Percentiles rank a stretch among this genome's conserved stretches.
These are phyloP conservation scores for Populus euphratica DNA, from an alignment of 345 rosid species.

Conservation along the genomic window DNA sequence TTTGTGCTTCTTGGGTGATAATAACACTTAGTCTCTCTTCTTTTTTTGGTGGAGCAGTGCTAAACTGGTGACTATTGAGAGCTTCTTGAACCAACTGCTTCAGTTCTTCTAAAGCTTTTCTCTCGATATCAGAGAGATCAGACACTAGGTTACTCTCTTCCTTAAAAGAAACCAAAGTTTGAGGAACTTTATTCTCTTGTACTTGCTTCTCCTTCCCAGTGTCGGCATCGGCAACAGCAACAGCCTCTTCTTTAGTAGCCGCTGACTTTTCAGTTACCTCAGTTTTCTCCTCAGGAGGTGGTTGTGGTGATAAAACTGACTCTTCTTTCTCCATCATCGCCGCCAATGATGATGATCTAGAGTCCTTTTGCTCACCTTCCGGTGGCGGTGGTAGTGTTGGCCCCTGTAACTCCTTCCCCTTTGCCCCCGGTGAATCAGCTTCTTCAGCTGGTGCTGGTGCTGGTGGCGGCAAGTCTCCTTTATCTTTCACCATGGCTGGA, in stretches of 20 bases:
- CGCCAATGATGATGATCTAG: conserved; percentile 30
- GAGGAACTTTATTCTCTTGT: conserved; percentile 32
- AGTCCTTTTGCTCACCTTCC: not conserved
- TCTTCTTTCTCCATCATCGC: conserved; percentile 51
- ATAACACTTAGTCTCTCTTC: conserved; percentile 2
- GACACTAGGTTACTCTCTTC: conserved; percentile 61
- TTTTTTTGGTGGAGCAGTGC: conserved; percentile 27
- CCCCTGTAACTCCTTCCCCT: conserved; percentile 4
- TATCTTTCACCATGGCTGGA: not conserved
- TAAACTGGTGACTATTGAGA: conserved; percentile 46
- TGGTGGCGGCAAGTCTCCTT: not conserved
- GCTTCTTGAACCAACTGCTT: conserved; percentile 58
- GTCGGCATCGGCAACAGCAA: conserved; percentile 8
- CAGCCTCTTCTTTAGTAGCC: conserved; percentile 25
- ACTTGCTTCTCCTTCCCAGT: conserved; percentile 4
- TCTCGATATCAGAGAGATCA: conserved; percentile 51
- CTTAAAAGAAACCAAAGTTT: conserved; percentile 47
- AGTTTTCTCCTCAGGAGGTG: not conserved
- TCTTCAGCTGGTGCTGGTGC: not conserved
- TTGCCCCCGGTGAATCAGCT: not conserved
- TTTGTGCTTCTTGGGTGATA: not conserved
- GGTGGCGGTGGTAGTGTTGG: not conserved
- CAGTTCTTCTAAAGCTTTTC: conserved; percentile 58
- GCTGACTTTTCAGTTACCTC: not conserved
- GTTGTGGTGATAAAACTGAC: not conserved